Evolutionary conservation across 2,329 filamentous ascomycete species (phyloP), one percentile per base, ranked within the genome.

Genomic region (Talaromyces sp.): DNA sequence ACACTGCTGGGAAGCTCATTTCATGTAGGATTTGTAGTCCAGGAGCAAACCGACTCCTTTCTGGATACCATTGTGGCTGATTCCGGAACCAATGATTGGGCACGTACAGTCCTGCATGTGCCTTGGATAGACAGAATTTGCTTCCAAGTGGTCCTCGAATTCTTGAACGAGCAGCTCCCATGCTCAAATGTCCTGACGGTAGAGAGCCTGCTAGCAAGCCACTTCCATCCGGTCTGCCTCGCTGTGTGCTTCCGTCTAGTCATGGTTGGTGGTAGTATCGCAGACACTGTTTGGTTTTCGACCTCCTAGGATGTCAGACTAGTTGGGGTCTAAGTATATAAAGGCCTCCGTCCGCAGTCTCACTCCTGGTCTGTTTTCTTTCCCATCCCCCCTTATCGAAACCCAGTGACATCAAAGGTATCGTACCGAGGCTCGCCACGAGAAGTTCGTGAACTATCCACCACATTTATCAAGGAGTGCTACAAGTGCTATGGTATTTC

Each of bases 391-490:
- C 41, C 35, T 47, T 41, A 60, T 60, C 17, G 22, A 60, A 60
- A 60, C 22, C 39, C 22, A 47, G 39, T n/a, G 7, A 60, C 57
- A 60, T 35, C 25, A 60, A 25, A 60, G 57, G 43, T 60, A 60
- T 60, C 10, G 9, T 54, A 54, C 50, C 31, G 11, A 54, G 50
- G n/a, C 10, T 54, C 50, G 35, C 50, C 27, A 35, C 13, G 27
- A 35, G 50, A 33, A 60, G 57, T 47, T 60, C 57, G 43, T 47
- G 57, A 60, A 47, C 22, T 60, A 60, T 60, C 57, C 43, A 60
- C 47, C 41, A 47, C 47, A 13, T 59, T 41, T 7, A 47, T 60
- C 57, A 60, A 60, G 57, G 47, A 60, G 31, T 60, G 57, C 57
- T 59, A 39, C 56, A 59, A 45, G 56, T 47, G 41, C 43, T 35